Evolutionary conservation across 78 protist genomes (phyloP).

Genomic region (Dictyostelium intermedium): DNA sequence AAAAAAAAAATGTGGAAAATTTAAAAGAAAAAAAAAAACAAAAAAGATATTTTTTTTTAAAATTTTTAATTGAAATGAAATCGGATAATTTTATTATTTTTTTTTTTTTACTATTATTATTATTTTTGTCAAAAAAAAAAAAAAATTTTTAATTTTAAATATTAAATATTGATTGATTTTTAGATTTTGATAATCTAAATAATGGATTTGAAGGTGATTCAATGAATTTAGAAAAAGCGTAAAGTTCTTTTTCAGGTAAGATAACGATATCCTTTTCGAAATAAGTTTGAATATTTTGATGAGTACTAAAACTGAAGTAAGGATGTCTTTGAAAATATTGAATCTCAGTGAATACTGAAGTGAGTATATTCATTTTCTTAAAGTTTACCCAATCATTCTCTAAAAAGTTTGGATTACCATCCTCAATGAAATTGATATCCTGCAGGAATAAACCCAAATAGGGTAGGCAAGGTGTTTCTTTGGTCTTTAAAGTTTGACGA

Average conservation of each 20-base stretch:
- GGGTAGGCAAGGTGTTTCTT: slow-evolving; percentile 81
- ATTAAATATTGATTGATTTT: neutral
- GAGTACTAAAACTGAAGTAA: slow-evolving; percentile 31
- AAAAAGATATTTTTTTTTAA: too few species aligned
- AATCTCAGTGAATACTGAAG: slow-evolving; percentile 33
- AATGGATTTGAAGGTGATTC: slow-evolving; percentile 66
- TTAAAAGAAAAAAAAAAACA: neutral
- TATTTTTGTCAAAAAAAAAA: too few species aligned
- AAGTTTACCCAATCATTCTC: slow-evolving; percentile 35
- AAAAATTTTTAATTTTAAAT: too few species aligned
- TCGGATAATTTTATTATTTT: too few species aligned
- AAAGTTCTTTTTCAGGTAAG: slow-evolving; percentile 64
- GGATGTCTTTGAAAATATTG: slow-evolving; percentile 71
- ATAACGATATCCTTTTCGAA: slow-evolving; percentile 57
- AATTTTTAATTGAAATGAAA: too few species aligned
- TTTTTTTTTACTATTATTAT: neutral
- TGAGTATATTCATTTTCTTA: slow-evolving; percentile 48
- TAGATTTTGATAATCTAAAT: slow-evolving; percentile 23
- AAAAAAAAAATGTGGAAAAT: too few species aligned
- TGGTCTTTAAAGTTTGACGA: slow-evolving; percentile 30
- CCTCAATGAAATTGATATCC: slow-evolving; percentile 87
- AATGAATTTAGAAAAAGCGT: slow-evolving; percentile 51
- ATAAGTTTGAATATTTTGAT: neutral
- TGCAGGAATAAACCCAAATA: slow-evolving; percentile 84
- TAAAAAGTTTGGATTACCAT: slow-evolving; percentile 68